A percentile compares a stretch with the other conserved stretches of the same genome.
phyloP scores from a whole-genome alignment of 306 rosid species.

The Cicer chorassanicum region DNA sequence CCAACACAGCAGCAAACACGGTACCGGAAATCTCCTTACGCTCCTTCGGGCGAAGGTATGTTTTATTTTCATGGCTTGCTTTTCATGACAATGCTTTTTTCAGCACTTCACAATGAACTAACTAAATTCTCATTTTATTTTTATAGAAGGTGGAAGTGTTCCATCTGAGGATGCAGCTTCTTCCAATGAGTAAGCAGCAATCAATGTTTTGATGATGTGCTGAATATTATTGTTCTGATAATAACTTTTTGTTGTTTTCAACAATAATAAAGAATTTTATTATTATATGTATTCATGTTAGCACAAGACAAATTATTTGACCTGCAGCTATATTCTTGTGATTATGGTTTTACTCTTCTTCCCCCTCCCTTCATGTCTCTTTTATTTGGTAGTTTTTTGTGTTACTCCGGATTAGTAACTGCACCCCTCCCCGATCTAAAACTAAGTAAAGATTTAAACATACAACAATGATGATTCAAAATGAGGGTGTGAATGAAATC shows the following conservation, averaged over 20 bases:
- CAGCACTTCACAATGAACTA: slow-evolving; percentile 20
- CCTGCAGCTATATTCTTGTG: slow-evolving; percentile 37
- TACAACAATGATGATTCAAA: too few species aligned
- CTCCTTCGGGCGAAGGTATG: slow-evolving; percentile 89
- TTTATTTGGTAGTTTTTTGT: background rate
- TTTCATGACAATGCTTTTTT: background rate
- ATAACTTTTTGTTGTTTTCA: slow-evolving; percentile 47
- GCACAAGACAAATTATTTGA: slow-evolving; percentile 46
- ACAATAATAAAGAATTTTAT: slow-evolving; percentile 49
- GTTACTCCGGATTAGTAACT: too few species aligned
- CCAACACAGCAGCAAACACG: slow-evolving; percentile 97
- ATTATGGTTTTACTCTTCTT: slow-evolving; percentile 4
- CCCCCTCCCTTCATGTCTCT: background rate
- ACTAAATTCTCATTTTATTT: slow-evolving; percentile 25
- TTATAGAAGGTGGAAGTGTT: slow-evolving; percentile 70
- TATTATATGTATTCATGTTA: slow-evolving; percentile 48
- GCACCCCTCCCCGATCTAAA: too few species aligned
- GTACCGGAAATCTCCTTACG: slow-evolving; percentile 88
- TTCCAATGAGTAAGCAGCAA: slow-evolving; percentile 59
- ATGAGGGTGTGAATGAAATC: too few species aligned
- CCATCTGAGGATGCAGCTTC: slow-evolving; percentile 66
- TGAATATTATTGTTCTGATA: slow-evolving; percentile 47
- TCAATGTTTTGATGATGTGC: slow-evolving; percentile 49
- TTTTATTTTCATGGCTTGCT: background rate
- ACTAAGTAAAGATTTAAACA: too few species aligned